A percentile compares a stretch with the other conserved stretches of the same genome.
Conservation (phyloP, 306 rosid genomes). For the Fragaria ananassa region DNA sequence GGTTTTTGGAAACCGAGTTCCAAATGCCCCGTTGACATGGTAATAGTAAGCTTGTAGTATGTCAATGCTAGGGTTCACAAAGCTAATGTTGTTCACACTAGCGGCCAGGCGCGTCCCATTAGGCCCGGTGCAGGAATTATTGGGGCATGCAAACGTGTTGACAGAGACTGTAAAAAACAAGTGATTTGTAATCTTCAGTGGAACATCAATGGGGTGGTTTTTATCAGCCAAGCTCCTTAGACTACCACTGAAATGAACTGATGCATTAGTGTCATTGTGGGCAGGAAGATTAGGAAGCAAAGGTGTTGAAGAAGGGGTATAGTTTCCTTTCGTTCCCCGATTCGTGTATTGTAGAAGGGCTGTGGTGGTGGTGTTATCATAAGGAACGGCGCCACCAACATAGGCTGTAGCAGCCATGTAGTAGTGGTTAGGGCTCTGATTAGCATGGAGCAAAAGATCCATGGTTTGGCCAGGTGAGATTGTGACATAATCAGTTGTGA, state of each 20-base stretch:
- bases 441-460: constrained; percentile 23
- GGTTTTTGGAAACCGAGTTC: constrained; percentile 22
- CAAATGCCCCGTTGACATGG: constrained; percentile 16
- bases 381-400: not conserved
- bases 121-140: constrained; percentile 27
- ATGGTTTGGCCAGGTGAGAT: constrained; percentile 34
- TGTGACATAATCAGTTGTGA: constrained; percentile 12
- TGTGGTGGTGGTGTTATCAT: constrained; percentile 29
- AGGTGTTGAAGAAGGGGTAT: not conserved
- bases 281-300: constrained; percentile 19
- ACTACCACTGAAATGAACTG: constrained; percentile 13
- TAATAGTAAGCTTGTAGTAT: constrained; percentile 31
- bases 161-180: constrained; percentile 17
- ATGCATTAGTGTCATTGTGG: constrained; percentile 19
- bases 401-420: constrained; percentile 31
- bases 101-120: constrained; percentile 23
- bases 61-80: constrained; percentile 22
- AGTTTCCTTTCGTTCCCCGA: not conserved
- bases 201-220: constrained; percentile 2
- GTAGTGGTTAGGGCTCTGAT: constrained; percentile 16
- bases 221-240: constrained; percentile 20
- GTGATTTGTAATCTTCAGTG: not conserved
- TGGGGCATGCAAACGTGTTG: constrained; percentile 22
- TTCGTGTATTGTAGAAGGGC: constrained; percentile 18
- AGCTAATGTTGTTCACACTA: constrained; percentile 35